Evolutionary conservation across 2,329 filamentous ascomycete genomes (phyloP), one percentile per base, ranked within the genome.

Genomic region (Diaporthe caulivora): DNA sequence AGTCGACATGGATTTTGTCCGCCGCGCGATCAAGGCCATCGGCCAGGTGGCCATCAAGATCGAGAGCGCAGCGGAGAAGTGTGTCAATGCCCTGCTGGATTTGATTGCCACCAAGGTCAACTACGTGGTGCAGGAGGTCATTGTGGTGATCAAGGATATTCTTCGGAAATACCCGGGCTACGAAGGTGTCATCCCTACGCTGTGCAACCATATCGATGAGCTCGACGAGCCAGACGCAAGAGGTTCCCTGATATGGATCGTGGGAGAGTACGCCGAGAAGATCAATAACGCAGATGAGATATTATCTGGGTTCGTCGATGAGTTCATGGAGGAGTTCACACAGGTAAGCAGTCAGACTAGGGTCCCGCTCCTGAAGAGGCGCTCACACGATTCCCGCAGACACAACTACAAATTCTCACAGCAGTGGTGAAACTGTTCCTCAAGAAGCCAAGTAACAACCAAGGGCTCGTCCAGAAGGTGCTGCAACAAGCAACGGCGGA

Each of bases 91-190:
- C 0, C 87, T 99, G 42, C 88, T 98, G 76, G 97, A 99, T 79
- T 87, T 99, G 60, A 98, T 99, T 81, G 94, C 96, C 76, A 98
- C 95, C 74, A 98, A 98, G 85, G 96, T 98, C 83, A 98, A 98
- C 86, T 99, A 99, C 80, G 97, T 99, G 65, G 97, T 99, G 15
- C 97, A 99, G 83, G 97, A 99, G 84, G 96, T 97, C 0, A 92
- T 98, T 75, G 95, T 99, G n/a, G 97, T 99, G 62, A 98, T 98
- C 86, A 98, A 98, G 86, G 97, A 99, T 77, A 98, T 99, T 75
- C 93, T 99, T 85, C 91, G 97, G 77, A 98, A 98, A 83, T 99
- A 99, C 79, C 95, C 96, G 11, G 97, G 97, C 26, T 99, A 98
- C 79, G 97, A 99, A 84, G 97, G 95, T 37, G 97, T 99, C 77